phyloP scores from a whole-genome alignment of 768 basidiomycete genomes.

The Leccinum olivaceopallidum region DNA sequence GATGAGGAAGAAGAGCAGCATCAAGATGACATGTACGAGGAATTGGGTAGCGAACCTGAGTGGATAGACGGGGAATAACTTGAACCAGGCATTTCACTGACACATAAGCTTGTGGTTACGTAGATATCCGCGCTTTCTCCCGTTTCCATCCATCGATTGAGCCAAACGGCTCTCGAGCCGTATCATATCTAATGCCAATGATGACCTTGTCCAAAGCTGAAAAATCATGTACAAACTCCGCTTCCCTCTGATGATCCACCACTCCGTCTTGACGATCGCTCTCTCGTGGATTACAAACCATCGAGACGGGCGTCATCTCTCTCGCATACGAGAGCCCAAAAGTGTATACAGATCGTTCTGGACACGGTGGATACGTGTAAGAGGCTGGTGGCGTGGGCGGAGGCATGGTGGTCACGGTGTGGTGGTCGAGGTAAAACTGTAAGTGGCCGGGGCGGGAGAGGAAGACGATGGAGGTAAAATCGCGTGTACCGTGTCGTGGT shows the following conservation, averaged over 20 bases:
- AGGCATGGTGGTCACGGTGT: conserved; percentile 60
- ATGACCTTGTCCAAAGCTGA: conserved; percentile 68
- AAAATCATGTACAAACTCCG: conserved; percentile 69
- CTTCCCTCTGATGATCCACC: conserved; percentile 55
- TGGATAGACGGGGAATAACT: background rate
- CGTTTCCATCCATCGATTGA: no score
- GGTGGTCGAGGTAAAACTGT: conserved; percentile 58
- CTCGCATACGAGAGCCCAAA: conserved; percentile 73
- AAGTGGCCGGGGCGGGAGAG: conserved; percentile 25
- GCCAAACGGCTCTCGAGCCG: no score
- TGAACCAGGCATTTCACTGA: no score
- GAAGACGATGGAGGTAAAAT: conserved; percentile 61
- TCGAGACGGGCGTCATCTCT: conserved; percentile 75
- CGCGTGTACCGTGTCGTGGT: conserved; percentile 77
- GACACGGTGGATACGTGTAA: conserved; percentile 69
- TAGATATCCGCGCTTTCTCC: no score
- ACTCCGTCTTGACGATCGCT: conserved; percentile 76
- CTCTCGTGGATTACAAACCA: conserved; percentile 61
- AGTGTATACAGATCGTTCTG: conserved; percentile 63
- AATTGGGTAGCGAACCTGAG: background rate
- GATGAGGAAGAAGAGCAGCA: background rate
- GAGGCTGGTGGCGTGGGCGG: conserved; percentile 75
- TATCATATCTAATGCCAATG: no score
- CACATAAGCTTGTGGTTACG: no score
- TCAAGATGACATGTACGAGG: background rate